Evolutionary conservation across 345 rosid genomes (phyloP).

Genomic region (Odontarrhena argentea): DNA sequence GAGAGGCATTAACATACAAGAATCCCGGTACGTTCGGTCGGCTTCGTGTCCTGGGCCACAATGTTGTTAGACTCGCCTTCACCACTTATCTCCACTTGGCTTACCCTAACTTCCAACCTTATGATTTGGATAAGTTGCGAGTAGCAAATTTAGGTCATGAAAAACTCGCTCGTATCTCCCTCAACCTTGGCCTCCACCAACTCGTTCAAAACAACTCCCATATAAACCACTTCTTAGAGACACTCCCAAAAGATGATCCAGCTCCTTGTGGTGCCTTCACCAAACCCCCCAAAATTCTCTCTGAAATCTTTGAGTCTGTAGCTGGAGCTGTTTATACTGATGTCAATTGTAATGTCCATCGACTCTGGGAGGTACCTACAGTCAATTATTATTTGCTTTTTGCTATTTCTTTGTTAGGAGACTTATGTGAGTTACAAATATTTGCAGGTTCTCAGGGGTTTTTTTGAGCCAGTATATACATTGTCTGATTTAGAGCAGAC

Average conservation of each 20-base stretch:
- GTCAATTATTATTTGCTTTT: constrained; percentile 28
- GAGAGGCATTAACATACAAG: constrained; percentile 59
- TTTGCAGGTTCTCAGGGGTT: constrained; percentile 49
- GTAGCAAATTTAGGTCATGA: constrained; percentile 56
- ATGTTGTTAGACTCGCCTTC: constrained; percentile 53
- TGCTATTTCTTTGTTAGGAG: too few species aligned
- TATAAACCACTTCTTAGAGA: too few species aligned
- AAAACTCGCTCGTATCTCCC: constrained; percentile 64
- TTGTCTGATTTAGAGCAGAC: constrained; percentile 48
- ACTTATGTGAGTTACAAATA: too few species aligned
- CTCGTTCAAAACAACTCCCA: constrained; percentile 13
- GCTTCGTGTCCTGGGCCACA: constrained; percentile 61
- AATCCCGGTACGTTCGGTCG: constrained; percentile 42
- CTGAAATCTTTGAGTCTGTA: constrained; percentile 58
- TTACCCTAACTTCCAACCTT: constrained; percentile 50
- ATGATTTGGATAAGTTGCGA: constrained; percentile 44
- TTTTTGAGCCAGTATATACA: constrained; percentile 65
- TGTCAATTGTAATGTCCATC: constrained; percentile 46
- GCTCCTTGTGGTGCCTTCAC: constrained; percentile 50
- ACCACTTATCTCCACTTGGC: constrained; percentile 46
- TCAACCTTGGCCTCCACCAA: constrained; percentile 46
- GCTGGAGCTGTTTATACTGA: constrained; percentile 71
- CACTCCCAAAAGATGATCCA: background rate
- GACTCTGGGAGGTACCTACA: constrained; percentile 49
- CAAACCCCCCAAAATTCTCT: constrained; percentile 60